Percentiles rank a stretch among this genome's conserved stretches.
These are phyloP conservation scores for Floccularia luteovirens DNA, from an alignment of 768 basidiomycete genomes.

Conservation along the genomic window DNA sequence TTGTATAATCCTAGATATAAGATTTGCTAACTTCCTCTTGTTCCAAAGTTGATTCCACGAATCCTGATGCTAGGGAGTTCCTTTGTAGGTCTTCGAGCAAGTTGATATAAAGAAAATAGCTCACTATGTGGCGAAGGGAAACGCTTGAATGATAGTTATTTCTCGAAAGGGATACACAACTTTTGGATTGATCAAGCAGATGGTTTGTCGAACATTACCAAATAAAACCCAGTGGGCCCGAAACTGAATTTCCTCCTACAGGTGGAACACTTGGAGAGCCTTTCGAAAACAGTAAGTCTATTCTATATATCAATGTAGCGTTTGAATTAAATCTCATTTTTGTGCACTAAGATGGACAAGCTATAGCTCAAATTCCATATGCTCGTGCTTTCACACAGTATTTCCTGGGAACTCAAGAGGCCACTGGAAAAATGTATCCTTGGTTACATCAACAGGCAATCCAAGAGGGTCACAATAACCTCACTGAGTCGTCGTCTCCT, in stretches of 20 bases:
- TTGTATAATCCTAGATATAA: neutral
- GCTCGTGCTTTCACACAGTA: constrained; percentile 26
- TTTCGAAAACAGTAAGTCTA: constrained; percentile 21
- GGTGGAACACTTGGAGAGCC: constrained; percentile 26
- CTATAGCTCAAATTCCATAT: constrained; percentile 20
- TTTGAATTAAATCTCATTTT: neutral
- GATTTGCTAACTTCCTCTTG: neutral
- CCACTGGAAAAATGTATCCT: constrained; percentile 26
- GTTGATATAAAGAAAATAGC: neutral
- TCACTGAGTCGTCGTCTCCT: constrained; percentile 13
- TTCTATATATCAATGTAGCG: neutral
- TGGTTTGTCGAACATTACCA: constrained; percentile 13
- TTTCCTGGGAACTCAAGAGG: constrained; percentile 27
- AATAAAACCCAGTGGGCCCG: too few relatives aligned
- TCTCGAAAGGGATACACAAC: constrained; percentile 26
- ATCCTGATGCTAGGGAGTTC: constrained; percentile 26
- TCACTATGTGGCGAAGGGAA: constrained; percentile 15
- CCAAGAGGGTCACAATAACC: constrained; percentile 24
- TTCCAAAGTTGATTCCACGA: constrained; percentile 23
- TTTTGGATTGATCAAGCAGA: constrained; percentile 33
- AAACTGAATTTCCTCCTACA: constrained; percentile 3
- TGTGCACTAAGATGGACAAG: constrained; percentile 17
- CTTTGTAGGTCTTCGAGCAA: constrained; percentile 15
- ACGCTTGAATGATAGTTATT: constrained; percentile 25
- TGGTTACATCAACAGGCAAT: constrained; percentile 31